Evolutionary conservation across 2,329 filamentous ascomycete genomes (phyloP).

Genomic region (Alternaria brassicicola): DNA sequence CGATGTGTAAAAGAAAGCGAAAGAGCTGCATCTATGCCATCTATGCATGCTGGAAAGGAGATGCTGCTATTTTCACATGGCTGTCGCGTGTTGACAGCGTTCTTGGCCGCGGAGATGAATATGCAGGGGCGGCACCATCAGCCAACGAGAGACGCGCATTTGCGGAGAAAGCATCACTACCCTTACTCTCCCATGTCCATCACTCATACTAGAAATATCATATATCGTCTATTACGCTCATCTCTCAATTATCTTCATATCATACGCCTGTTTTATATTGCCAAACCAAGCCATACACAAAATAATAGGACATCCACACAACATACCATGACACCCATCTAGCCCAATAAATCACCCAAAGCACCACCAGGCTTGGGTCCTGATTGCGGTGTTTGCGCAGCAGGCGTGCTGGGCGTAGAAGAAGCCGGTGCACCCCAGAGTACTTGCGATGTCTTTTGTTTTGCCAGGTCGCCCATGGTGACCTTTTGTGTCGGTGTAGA

Average conservation of each 20-base stretch:
- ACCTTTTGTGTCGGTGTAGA: slow-evolving; percentile 66
- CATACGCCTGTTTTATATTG: slow-evolving; percentile 8
- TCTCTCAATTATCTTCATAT: background rate
- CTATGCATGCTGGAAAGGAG: slow-evolving; percentile 43
- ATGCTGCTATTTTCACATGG: slow-evolving; percentile 13
- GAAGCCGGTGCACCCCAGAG: slow-evolving; percentile 80
- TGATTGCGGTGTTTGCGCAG: slow-evolving; percentile 32
- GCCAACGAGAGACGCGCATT: slow-evolving; percentile 5
- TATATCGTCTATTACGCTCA: background rate
- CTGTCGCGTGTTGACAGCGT: slow-evolving; percentile 9
- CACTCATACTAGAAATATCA: background rate
- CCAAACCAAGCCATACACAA: background rate
- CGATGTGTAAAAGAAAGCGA: slow-evolving; percentile 53
- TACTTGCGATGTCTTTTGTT: slow-evolving; percentile 93
- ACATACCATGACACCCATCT: slow-evolving; percentile 7
- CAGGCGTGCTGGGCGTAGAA: slow-evolving; percentile 44
- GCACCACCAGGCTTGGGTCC: slow-evolving; percentile 46
- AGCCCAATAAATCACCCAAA: slow-evolving; percentile 46
- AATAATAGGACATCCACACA: too few species aligned
- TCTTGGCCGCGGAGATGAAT: slow-evolving; percentile 2
- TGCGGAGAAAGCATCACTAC: background rate
- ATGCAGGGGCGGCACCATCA: slow-evolving; percentile 6
- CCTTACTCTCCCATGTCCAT: background rate
- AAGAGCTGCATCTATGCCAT: slow-evolving; percentile 63
- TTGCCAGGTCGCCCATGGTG: slow-evolving; percentile 92